A percentile compares a stretch with the other conserved stretches of the same genome.
Evolutionary conservation across 2,329 filamentous ascomycete species (phyloP).

Genomic region (Ciborinia camelliae): DNA sequence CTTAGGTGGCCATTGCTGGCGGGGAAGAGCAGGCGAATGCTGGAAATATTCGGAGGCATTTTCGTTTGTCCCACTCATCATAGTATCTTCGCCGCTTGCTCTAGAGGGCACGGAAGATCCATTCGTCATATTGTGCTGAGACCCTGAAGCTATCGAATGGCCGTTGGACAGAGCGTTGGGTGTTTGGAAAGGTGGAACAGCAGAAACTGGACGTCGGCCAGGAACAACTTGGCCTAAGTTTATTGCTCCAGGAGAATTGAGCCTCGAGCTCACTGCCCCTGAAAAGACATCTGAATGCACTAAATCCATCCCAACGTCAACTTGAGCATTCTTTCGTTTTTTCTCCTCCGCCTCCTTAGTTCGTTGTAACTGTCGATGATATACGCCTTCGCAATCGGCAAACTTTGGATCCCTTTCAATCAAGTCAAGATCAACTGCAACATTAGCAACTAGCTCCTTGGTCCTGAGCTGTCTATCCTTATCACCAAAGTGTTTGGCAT

Average conservation of each 20-base stretch:
- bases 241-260: slow-evolving; percentile 53
- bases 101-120: slow-evolving; percentile 50
- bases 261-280: slow-evolving; percentile 39
- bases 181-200: slow-evolving; percentile 42
- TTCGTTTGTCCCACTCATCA: slow-evolving; percentile 58
- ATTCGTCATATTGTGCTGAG: slow-evolving; percentile 49
- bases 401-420: slow-evolving; percentile 66
- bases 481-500: slow-evolving; percentile 79
- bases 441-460: slow-evolving; percentile 87
- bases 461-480: slow-evolving; percentile 79
- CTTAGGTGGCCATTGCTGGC: slow-evolving; percentile 37
- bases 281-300: slow-evolving; percentile 49
- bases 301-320: slow-evolving; percentile 24
- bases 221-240: slow-evolving; percentile 64
- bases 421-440: slow-evolving; percentile 84
- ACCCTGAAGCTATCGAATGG: slow-evolving; percentile 41
- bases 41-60: slow-evolving; percentile 40
- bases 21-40: slow-evolving; percentile 47
- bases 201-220: slow-evolving; percentile 40
- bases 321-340: slow-evolving; percentile 44
- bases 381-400: slow-evolving; percentile 78
- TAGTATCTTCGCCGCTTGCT: slow-evolving; percentile 49
- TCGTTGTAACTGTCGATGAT: slow-evolving; percentile 67
- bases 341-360: slow-evolving; percentile 57
- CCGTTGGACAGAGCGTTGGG: slow-evolving; percentile 59